These are phyloP conservation scores for Hyphopichia fennica DNA, from an alignment of 1,139 yeast species.

Conservation along the genomic window DNA sequence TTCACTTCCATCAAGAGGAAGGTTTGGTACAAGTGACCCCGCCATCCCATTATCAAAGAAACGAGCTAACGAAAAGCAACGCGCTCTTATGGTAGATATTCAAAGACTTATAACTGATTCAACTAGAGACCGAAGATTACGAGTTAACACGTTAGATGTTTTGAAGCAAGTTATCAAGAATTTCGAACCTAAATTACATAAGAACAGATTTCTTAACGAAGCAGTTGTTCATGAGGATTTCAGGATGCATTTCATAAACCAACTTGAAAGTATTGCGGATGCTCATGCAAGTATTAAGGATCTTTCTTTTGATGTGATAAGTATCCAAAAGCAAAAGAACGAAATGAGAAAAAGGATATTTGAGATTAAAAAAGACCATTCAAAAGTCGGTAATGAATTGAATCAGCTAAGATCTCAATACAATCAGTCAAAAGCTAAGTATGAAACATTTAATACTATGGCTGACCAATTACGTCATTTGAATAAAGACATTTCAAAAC, in stretches of 20 bases:
- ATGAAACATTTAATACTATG: constrained; percentile 21
- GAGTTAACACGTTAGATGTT: constrained; percentile 38
- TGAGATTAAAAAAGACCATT: constrained; percentile 37
- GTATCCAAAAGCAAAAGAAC: constrained; percentile 40
- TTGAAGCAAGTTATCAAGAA: constrained; percentile 30
- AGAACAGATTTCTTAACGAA: constrained; percentile 19
- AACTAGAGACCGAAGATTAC: constrained; percentile 25
- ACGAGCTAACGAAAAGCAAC: constrained; percentile 20
- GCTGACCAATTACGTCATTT: constrained; percentile 9
- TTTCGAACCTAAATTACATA: constrained; percentile 22
- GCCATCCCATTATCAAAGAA: constrained; percentile 22
- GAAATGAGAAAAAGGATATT: constrained; percentile 40
- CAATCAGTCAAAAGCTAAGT: constrained; percentile 21
- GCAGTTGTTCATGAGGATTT: constrained; percentile 27
- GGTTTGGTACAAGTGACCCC: background rate
- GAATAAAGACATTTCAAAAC: background rate
- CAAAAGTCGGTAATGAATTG: constrained; percentile 37
- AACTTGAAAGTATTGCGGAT: constrained; percentile 33
- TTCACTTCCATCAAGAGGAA: background rate
- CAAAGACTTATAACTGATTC: constrained; percentile 25
- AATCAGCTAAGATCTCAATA: constrained; percentile 36
- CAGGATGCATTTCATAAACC: constrained; percentile 29
- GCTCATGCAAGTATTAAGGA: constrained; percentile 44
- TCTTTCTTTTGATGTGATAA: constrained; percentile 34
- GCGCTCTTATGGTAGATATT: constrained; percentile 28